Base-by-base conservation (phyloP, 768 basidiomycete species). In the Mycena sanguinolenta region DNA sequence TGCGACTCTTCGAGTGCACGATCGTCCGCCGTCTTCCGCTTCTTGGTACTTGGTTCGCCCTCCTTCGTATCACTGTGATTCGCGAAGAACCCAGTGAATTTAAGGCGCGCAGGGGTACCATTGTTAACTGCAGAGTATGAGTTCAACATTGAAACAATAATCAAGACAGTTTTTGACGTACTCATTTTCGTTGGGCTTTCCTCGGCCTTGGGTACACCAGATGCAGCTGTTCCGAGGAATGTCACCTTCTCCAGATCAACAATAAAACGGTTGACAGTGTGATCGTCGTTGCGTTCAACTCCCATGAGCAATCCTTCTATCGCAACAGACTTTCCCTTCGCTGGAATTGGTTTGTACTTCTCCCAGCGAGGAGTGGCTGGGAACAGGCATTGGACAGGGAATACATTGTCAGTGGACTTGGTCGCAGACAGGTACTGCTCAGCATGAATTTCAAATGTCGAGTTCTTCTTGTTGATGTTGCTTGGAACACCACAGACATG, bases 381-480 rank as follows among this genome's bases (percentile, higher is more conserved):
- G 59, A 50, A 61, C n/a, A 49, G 28, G 46, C 59, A 61, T 3
- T 16, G 28, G 9, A 21, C 23, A 10, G 59, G 59, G 14, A 61
- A 61, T 2, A 12, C n/a, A n/a, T n/a, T 2, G 21, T 61, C 46
- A 9, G 44, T n/a, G 3, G 19, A 2, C 21, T 23, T 61, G 4
- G 59, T 61, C 3, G 59, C 59, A 32, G 44, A 49, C 3, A 61
- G 19, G n/a, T 61, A 61, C 23, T 61, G 59, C 30, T 61, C 59
- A 14, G 44, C 21, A 14, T 21, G 3, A 10, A 49, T 5, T 10
- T 61, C 30, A 30, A 61, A 61, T 6, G 59, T 61, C 19, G 27
- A 19, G 13, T 60, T 25, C 17, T 60, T 28, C 1, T 5, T 1
- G 5, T 60, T n/a, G 2, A 60, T 60, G 28, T 60, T 30, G 27